phyloP scores from a whole-genome alignment of 352 stramenopile species.

The Globisporangium alternatum region DNA sequence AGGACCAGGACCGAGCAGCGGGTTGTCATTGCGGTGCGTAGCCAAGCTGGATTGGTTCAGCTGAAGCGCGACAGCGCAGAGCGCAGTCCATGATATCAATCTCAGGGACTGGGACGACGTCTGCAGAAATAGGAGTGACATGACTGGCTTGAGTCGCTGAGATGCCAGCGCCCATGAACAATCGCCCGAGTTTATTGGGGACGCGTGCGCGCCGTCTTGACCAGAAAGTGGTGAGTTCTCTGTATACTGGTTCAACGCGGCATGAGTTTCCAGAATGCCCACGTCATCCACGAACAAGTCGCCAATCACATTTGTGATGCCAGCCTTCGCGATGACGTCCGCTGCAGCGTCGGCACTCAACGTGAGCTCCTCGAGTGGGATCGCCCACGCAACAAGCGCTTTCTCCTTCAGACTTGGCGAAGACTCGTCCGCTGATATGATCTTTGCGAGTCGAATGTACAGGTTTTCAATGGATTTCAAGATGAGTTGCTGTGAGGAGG shows the following conservation, averaged over 20 bases:
- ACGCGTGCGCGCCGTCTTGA: background rate
- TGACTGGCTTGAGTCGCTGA: slow-evolving; percentile 19
- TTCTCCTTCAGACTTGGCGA: slow-evolving; percentile 42
- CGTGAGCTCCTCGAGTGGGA: slow-evolving; percentile 11
- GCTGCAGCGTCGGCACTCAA: slow-evolving; percentile 4
- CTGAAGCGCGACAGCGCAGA: slow-evolving; percentile 32
- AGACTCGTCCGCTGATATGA: slow-evolving; percentile 37
- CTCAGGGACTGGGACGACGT: slow-evolving; percentile 23
- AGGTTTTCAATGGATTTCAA: slow-evolving; percentile 46
- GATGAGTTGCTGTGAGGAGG: background rate
- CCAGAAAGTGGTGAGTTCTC: background rate
- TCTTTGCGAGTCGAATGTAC: slow-evolving; percentile 40
- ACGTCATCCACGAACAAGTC: slow-evolving; percentile 13
- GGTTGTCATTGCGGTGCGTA: background rate
- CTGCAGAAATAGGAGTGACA: slow-evolving; percentile 23
- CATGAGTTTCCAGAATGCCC: background rate
- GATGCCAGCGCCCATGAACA: background rate
- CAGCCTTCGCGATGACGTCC: slow-evolving; percentile 19
- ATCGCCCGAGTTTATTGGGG: background rate
- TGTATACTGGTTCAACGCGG: background rate
- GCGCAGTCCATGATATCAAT: slow-evolving; percentile 30
- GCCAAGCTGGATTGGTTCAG: slow-evolving; percentile 20
- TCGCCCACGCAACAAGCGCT: slow-evolving; percentile 38
- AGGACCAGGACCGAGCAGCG: background rate
- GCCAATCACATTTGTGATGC: slow-evolving; percentile 14